Percentiles rank a stretch among this genome's conserved stretches.
Conservation (phyloP, 2,329 filamentous ascomycete genomes). For the Venturia asperata region DNA sequence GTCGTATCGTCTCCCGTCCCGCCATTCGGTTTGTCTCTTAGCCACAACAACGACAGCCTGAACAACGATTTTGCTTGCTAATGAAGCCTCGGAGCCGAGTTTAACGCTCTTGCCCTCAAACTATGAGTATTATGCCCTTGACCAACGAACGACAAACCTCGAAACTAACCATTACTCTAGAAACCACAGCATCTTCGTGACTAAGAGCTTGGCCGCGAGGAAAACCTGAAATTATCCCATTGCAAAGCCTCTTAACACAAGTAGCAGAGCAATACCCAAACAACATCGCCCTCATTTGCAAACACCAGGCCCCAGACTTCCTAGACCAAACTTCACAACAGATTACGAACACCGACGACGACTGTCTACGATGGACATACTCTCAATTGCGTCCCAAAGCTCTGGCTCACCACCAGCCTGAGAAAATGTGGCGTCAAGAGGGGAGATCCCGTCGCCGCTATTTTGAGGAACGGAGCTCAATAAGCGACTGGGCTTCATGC, state of each 20-base stretch:
- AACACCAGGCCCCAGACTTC: background rate
- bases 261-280: background rate
- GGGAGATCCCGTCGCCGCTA: background rate
- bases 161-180: background rate
- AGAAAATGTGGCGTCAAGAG: background rate
- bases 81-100: background rate
- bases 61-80: background rate
- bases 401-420: background rate
- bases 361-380: background rate
- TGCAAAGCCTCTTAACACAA: background rate
- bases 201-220: conserved; percentile 23
- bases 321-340: background rate
- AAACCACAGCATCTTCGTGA: no score
- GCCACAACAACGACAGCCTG: background rate
- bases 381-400: background rate
- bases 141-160: background rate
- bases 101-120: background rate
- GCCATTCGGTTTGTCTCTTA: background rate
- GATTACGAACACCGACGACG: background rate
- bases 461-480: background rate
- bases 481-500: background rate
- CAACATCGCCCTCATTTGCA: background rate
- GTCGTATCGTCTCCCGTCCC: background rate
- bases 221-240: conserved; percentile 13
- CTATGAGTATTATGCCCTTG: background rate